Evolutionary conservation across 495 filamentous ascomycete species (phyloP), one percentile per base, ranked within the genome.

Genomic region (Venustampulla echinocandica): DNA sequence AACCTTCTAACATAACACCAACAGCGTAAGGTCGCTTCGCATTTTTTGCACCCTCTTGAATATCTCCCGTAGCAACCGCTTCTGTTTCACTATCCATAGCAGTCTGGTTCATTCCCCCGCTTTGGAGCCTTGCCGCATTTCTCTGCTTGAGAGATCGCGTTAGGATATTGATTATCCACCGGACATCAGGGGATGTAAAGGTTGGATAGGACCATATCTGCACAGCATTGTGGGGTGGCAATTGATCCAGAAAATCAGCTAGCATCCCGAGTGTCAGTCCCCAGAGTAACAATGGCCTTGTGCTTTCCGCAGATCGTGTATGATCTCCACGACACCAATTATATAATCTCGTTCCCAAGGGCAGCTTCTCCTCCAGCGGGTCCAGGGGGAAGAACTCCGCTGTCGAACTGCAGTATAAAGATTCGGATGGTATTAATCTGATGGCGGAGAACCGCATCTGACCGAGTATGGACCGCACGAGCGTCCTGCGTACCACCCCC

Each of bases 391-490:
- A 63, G 41, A 71, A 71, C 10, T 70, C 69, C 0, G 63, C 62
- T 3, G 66, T 65, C 3, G 69, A 65, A 46, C 54, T 75, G 55
- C 72, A 77, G 48, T 80, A 75, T 28, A 75, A 53, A 37, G 73
- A 78, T 51, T 82, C 77, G 0, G 80, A 58, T 2, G 55, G 55
- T 23, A 49, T 42, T 75, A 90, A 65, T 25, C 67, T 68, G 11
- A 87, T 70, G 5, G 83, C 85, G 9, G 81, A 76, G 57, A 86
- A 88, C 35, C 79, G 64, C 82, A 90, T 86, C 52, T 74, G 69
- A 2, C 83, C 82, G 40, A 86, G 64, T 50, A 79, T 59, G 14
- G 70, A 64, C 19, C 76, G 70, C 11, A 77, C 61, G 11, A 75
- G 64, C 46, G 74, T 62, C 30, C 70, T 69, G 41, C 69, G 56